Evolutionary conservation across 441 rosid genomes (phyloP).

Genomic region (Adansonia grandidieri): DNA sequence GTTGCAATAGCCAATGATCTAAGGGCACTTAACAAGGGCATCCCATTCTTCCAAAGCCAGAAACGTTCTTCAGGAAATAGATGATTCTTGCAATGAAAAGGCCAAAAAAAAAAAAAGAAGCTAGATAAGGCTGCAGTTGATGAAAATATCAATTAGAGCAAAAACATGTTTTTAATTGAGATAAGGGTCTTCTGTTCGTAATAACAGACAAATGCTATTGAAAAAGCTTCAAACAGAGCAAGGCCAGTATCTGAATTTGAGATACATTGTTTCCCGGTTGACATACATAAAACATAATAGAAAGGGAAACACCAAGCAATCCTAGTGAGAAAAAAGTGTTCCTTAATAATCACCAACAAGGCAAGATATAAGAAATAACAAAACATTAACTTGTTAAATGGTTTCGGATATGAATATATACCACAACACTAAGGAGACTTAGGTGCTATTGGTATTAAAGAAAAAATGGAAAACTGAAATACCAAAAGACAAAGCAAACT

Average conservation of each 20-base stretch:
- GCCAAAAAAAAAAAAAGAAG: slow-evolving; percentile 12
- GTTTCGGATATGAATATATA: not conserved
- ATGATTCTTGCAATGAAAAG: slow-evolving; percentile 73
- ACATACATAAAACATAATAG: not conserved
- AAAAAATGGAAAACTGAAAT: slow-evolving; percentile 40
- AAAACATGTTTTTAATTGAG: slow-evolving; percentile 14
- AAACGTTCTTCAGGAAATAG: slow-evolving; percentile 89
- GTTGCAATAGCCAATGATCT: slow-evolving; percentile 87
- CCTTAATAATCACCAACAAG: slow-evolving; percentile 4
- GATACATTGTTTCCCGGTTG: not conserved
- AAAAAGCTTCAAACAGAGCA: not conserved
- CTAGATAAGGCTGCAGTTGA: slow-evolving; percentile 34
- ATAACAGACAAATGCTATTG: not conserved
- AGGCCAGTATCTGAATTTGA: not conserved
- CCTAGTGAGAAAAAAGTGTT: not conserved
- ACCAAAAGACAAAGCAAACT: slow-evolving; percentile 93
- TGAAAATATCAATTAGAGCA: slow-evolving; percentile 3
- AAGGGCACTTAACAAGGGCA: slow-evolving; percentile 88
- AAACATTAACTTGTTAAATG: not conserved
- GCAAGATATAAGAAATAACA: slow-evolving; percentile 16
- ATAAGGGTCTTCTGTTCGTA: not conserved
- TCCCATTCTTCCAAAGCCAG: slow-evolving; percentile 93
- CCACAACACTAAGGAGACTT: not conserved
- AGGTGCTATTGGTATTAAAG: slow-evolving; percentile 11
- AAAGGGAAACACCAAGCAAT: slow-evolving; percentile 13